These are phyloP conservation scores for Kodamaea kaohsiungensis DNA, from an alignment of 805 yeast species.

Conservation along the genomic window DNA sequence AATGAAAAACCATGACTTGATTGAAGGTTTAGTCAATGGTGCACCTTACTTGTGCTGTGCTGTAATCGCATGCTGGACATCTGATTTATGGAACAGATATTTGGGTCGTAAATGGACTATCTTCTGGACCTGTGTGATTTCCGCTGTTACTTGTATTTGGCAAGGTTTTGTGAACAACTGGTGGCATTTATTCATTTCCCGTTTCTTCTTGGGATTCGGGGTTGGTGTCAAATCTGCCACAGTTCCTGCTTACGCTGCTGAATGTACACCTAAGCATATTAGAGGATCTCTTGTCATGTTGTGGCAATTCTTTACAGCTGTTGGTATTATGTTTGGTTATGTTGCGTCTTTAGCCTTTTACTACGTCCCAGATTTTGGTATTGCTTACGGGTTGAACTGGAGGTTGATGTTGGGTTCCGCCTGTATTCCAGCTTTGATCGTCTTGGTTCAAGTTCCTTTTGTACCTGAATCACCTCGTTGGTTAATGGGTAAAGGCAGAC, in stretches of 20 bases:
- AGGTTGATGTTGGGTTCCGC: conserved; percentile 67
- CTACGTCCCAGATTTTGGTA: conserved; percentile 47
- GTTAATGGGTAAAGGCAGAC: conserved; percentile 56
- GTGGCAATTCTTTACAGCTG: conserved; percentile 78
- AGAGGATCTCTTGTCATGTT: conserved; percentile 69
- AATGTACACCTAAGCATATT: conserved; percentile 55
- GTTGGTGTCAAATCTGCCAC: conserved; percentile 68
- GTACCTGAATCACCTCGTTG: conserved; percentile 75
- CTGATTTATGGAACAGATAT: conserved; percentile 50
- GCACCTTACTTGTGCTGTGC: conserved; percentile 67
- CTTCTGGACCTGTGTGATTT: conserved; percentile 59
- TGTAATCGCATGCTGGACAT: conserved; percentile 59
- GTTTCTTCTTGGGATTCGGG: conserved; percentile 61
- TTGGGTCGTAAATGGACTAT: conserved; percentile 64
- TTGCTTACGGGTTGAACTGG: conserved; percentile 53
- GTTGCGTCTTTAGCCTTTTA: conserved; percentile 61
- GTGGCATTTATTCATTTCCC: conserved; percentile 60
- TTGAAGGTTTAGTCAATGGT: conserved; percentile 61
- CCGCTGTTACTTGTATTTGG: conserved; percentile 66
- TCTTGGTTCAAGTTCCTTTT: conserved; percentile 50
- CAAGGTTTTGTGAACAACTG: conserved; percentile 63
- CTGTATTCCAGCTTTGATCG: conserved; percentile 56
- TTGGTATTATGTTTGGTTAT: conserved; percentile 70
- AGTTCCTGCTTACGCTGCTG: conserved; percentile 68
- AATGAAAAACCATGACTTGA: conserved; percentile 50